Evolutionary conservation across 768 basidiomycete genomes (phyloP), one percentile per base, ranked within the genome.

Genomic region (Basidioascus undulatus): DNA sequence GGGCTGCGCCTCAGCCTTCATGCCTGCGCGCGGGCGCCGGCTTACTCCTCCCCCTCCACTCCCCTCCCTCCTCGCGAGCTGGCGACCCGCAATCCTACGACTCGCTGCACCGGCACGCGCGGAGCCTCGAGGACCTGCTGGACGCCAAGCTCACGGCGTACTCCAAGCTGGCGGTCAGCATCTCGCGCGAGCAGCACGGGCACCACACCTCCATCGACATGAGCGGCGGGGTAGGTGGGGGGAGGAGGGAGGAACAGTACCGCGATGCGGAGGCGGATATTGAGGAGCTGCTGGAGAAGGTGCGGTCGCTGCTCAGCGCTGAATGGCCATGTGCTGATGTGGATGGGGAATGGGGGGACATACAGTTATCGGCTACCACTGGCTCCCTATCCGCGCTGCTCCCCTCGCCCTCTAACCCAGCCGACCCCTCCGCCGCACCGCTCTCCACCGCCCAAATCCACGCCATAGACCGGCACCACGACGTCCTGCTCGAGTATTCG

Each of bases 101-200:
- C 50, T 70, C 76, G 41, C 66, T 94, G 25, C 79, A 92, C 52
- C 65, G 84, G 40, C 84, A 89, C 58, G 82, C 82, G 60, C 68
- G 87, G 51, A 86, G 86, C 5, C 71, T 94, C 21, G 89, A 96
- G 55, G 82, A 83, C 35, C 67, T 83, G 19, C 78, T 96, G 47
- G 83, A 92, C 54, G 63, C 77, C 25, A 89, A 92, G 57, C 66
- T 98, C 24, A 82, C 82, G 1, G 66, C 81, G 9, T 96, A 96
- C 59, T 72, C 82, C 16, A 79, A 82, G 50, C 64, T 92, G 32
- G 83, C 79, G 7, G 69, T 76, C 4, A n/a, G n/a, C n/a, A n/a
- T n/a, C n/a, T n/a, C n/a, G n/a, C n/a, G n/a, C n/a, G n/a, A n/a
- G n/a, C n/a, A n/a, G n/a, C n/a, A n/a, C n/a, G n/a, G n/a, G n/a